Base-by-base conservation (phyloP, 768 basidiomycete species). In the Vararia minispora region DNA sequence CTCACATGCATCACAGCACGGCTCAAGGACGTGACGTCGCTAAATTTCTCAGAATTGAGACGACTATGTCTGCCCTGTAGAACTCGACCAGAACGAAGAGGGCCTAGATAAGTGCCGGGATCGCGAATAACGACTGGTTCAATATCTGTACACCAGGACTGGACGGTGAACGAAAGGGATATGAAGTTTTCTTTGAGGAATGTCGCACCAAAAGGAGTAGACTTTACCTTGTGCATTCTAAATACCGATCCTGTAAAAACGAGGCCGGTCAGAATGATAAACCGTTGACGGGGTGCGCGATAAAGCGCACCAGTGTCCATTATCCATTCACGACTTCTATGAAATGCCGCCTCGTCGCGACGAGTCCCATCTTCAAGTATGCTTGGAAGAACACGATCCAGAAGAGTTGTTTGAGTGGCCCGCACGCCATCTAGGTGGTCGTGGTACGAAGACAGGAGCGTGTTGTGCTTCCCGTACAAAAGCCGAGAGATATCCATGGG, bases 281-380 rank as follows among this genome's bases (percentile, higher is more conserved):
- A 5, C 12, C 16, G n/a, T 23, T 23, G 9, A 18, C 22, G 6
- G 21, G 22, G 22, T 22, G 11, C n/a, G 16, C 21, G 4, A 17
- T 10, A 25, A 13, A 12, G 64, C 73, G 51, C 63, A 83, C 82
- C 61, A 32, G 68, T 70, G 62, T 86, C 82, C 22, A 63, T 58
- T 23, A 83, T 57, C 79, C 79, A 86, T 52, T 72, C 68, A 26
- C 55, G 62, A 20, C 72, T 69, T 71, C 71, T 73, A 44, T 64
- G 59, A 41, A 60, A 57, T 42, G 68, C 66, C 12, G 62, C 59
- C 35, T 60, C 58, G 43, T 61, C 55, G n/a, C n/a, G n/a, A n/a
- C n/a, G 32, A 80, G 64, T 27, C 62, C 61, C 21, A 79, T 64
- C 79, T 49, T 74, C 69, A 17, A 58, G 58, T 39, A 82, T 58